Percentiles rank a stretch among this genome's conserved stretches.
Evolutionary conservation across 2,329 filamentous ascomycete genomes (phyloP).

Genomic region (Lachnellula arida): DNA sequence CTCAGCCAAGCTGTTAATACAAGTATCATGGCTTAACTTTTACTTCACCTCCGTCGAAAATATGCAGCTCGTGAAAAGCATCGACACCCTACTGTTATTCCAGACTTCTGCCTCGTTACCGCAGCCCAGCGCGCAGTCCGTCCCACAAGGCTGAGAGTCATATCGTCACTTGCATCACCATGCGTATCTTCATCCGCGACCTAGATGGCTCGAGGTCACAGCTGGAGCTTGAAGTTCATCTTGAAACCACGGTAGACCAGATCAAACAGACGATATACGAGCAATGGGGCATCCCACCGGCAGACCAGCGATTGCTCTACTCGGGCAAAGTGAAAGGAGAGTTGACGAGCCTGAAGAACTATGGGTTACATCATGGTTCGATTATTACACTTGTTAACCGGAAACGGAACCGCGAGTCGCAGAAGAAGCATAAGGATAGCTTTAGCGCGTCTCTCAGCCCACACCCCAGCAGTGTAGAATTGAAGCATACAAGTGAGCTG

Average conservation of each 20-base stretch:
- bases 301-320: background rate
- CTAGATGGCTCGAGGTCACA: background rate
- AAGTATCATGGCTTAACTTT: no score
- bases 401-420: background rate
- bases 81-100: background rate
- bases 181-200: background rate
- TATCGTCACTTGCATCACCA: background rate
- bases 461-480: background rate
- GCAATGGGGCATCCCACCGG: background rate
- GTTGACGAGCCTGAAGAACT: background rate
- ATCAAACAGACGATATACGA: background rate
- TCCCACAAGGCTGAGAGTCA: background rate
- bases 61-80: no score
- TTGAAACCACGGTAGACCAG: background rate
- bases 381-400: background rate
- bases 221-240: background rate
- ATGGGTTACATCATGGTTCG: background rate
- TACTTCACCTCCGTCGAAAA: no score
- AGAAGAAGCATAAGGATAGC: background rate
- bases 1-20: no score
- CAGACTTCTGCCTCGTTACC: background rate
- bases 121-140: background rate
- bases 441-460: background rate
- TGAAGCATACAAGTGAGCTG: background rate
- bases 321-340: background rate